These are phyloP conservation scores for Aspergillus fijiensis DNA, from an alignment of 2,329 filamentous ascomycete species.

Conservation along the genomic window DNA sequence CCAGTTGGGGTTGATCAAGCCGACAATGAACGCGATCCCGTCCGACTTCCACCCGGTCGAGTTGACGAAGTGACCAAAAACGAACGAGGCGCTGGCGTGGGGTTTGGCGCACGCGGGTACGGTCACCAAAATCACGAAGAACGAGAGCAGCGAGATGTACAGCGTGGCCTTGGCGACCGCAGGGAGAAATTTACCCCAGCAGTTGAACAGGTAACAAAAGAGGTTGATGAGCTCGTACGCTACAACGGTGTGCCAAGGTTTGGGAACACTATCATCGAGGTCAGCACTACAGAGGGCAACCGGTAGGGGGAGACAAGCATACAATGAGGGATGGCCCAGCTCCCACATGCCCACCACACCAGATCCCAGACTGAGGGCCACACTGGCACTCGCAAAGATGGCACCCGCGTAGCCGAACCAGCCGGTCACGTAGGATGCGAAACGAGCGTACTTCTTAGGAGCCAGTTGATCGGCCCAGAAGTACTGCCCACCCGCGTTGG, in stretches of 20 bases:
- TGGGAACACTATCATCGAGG: constrained; percentile 26
- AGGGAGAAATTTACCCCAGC: constrained; percentile 39
- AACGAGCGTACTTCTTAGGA: constrained; percentile 46
- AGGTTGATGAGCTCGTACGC: constrained; percentile 50
- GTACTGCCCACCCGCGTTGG: constrained; percentile 54
- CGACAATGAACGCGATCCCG: constrained; percentile 55
- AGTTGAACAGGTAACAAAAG: constrained; percentile 52
- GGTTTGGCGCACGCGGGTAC: constrained; percentile 48
- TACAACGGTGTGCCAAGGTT: constrained; percentile 42
- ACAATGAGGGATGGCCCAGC: constrained; percentile 54
- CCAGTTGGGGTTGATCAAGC: constrained; percentile 55
- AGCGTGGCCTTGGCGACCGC: constrained; percentile 46
- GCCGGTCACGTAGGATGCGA: constrained; percentile 50
- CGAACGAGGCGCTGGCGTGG: constrained; percentile 50
- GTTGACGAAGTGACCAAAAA: constrained; percentile 55
- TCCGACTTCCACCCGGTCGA: constrained; percentile 51
- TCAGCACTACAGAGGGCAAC: constrained; percentile 37
- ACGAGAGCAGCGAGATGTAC: constrained; percentile 49
- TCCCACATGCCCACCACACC: constrained; percentile 54
- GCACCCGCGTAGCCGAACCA: constrained; percentile 56
- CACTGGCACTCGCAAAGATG: constrained; percentile 55
- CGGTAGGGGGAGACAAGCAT: constrained; percentile 49
- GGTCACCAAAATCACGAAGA: constrained; percentile 50
- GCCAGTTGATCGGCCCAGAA: constrained; percentile 53
- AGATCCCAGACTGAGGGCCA: constrained; percentile 50